Evolutionary conservation across 192 early-diverging fungal species (phyloP).

Genomic region (Coemansia sp.): DNA sequence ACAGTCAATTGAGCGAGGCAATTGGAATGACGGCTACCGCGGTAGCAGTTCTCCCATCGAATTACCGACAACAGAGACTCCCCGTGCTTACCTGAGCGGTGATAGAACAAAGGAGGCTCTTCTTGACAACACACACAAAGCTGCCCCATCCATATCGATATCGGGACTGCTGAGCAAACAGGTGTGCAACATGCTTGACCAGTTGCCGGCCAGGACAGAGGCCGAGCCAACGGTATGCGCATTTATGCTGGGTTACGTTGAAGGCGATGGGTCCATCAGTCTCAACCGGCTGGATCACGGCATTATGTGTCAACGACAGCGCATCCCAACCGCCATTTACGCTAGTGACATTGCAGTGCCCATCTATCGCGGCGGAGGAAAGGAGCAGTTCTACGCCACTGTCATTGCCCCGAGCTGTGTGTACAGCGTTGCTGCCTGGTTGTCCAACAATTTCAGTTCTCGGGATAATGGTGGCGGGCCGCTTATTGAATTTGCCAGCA

Average conservation of each 20-base stretch:
- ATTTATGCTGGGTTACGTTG: conserved; percentile 39
- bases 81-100: background rate
- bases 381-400: conserved; percentile 19
- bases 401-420: conserved; percentile 18
- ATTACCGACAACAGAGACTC: conserved; percentile 1
- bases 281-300: conserved; percentile 47
- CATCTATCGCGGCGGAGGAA: conserved; percentile 24
- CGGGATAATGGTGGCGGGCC: background rate
- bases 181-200: conserved; percentile 14
- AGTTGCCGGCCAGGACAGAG: background rate
- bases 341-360: conserved; percentile 31
- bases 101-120: background rate
- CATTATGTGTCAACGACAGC: conserved; percentile 9
- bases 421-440: conserved; percentile 20
- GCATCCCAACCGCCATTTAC: conserved; percentile 28
- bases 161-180: conserved; percentile 35
- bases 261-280: conserved; percentile 31
- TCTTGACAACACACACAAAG: background rate
- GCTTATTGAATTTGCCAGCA: conserved; percentile 23
- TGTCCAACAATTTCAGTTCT: background rate
- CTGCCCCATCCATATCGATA: conserved; percentile 14
- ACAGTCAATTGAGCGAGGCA: background rate
- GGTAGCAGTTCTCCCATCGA: background rate
- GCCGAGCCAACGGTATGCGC: conserved; percentile 14
- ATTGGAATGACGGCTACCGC: background rate